Percentiles rank a stretch among this genome's conserved stretches.
phyloP scores from a whole-genome alignment of 2,329 filamentous ascomycete species.

The Exophiala xenobiotica region DNA sequence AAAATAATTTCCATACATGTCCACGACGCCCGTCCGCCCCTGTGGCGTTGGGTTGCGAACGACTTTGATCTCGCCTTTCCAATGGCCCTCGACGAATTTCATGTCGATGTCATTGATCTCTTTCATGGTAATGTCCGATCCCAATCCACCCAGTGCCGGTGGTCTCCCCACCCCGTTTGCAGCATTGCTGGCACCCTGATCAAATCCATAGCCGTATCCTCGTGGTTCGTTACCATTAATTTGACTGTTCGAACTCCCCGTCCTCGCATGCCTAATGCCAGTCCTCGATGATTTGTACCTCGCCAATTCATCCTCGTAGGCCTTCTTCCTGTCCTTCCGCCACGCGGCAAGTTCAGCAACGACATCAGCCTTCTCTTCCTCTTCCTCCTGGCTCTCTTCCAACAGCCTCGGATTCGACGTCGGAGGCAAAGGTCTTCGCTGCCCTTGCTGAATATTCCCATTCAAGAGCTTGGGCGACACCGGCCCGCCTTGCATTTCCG shows the following conservation, averaged over 20 bases:
- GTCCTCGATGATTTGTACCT: slow-evolving; percentile 9
- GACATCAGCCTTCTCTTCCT: slow-evolving; percentile 43
- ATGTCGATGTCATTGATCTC: slow-evolving; percentile 31
- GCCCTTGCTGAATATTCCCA: slow-evolving; percentile 6
- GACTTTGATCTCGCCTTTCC: slow-evolving; percentile 60
- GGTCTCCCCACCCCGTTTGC: slow-evolving; percentile 3
- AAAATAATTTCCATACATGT: slow-evolving; percentile 56
- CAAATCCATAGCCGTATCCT: slow-evolving; percentile 26
- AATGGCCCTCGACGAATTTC: slow-evolving; percentile 56
- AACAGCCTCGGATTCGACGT: slow-evolving; percentile 17
- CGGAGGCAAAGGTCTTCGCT: slow-evolving; percentile 8
- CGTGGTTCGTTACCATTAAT: slow-evolving; percentile 11
- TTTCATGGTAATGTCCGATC: slow-evolving; percentile 17
- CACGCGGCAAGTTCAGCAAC: slow-evolving; percentile 56
- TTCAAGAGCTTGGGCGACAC: slow-evolving; percentile 21
- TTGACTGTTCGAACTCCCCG: slow-evolving; percentile 2
- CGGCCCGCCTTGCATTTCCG: slow-evolving; percentile 11
- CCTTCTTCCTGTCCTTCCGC: slow-evolving; percentile 52
- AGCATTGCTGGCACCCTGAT: slow-evolving; percentile 16
- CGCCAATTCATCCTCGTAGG: slow-evolving; percentile 42
- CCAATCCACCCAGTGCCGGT: not conserved
- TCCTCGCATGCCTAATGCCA: slow-evolving; percentile 4
- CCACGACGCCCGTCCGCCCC: slow-evolving; percentile 45
- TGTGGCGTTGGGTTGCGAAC: slow-evolving; percentile 46
- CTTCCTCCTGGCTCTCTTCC: slow-evolving; percentile 10